Percentiles rank a stretch among this genome's conserved stretches.
Evolutionary conservation across 768 basidiomycete genomes (phyloP).

Genomic region (Macrocybe gigantea): DNA sequence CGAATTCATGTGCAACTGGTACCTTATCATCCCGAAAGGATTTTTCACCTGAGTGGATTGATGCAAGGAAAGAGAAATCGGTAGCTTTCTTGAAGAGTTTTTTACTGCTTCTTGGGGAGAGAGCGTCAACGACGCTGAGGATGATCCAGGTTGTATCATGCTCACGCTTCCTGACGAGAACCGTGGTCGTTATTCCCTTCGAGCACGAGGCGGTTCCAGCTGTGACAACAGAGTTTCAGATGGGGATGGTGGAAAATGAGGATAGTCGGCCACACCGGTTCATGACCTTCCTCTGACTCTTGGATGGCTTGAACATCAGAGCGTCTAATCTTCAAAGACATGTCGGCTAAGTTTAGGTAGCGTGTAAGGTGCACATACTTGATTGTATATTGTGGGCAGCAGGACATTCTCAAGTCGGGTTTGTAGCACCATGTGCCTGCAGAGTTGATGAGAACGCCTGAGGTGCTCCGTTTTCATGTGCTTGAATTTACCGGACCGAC

Average conservation of each 20-base stretch:
- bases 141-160: not conserved
- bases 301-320: conserved; percentile 57
- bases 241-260: not conserved
- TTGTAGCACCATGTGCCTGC: conserved; percentile 75
- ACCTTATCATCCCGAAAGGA: conserved; percentile 22
- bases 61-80: conserved; percentile 35
- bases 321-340: conserved; percentile 54
- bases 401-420: conserved; percentile 73
- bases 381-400: conserved; percentile 95
- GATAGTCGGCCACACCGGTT: conserved; percentile 44
- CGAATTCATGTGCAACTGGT: conserved; percentile 46
- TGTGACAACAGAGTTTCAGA: conserved; percentile 15
- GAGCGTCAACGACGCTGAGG: not conserved
- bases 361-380: conserved; percentile 38
- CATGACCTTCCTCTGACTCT: conserved; percentile 69
- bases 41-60: conserved; percentile 54
- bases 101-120: not conserved
- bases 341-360: conserved; percentile 2
- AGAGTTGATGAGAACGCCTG: not conserved
- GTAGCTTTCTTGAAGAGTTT: conserved; percentile 9
- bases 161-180: conserved; percentile 4
- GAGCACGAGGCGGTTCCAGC: conserved; percentile 71
- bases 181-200: conserved; percentile 27
- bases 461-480: not conserved
- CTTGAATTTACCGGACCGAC: conserved; percentile 53